Evolutionary conservation across 139 green algal genomes (phyloP).

Genomic region (Coelastrella sp.): DNA sequence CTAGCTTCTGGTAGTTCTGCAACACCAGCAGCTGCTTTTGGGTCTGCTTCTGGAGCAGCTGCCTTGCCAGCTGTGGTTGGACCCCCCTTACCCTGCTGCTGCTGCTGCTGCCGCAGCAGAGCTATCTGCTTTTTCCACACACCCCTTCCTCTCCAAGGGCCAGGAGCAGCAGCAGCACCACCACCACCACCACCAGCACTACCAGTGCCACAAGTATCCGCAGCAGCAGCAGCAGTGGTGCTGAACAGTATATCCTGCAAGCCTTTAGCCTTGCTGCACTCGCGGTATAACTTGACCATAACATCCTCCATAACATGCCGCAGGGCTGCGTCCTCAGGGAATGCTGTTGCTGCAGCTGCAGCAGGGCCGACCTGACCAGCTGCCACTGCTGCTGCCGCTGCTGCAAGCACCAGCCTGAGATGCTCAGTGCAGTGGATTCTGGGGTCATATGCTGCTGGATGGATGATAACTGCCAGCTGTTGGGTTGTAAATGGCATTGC

Average conservation of each 20-base stretch:
- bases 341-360: conserved; percentile 10
- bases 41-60: not conserved
- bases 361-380: not conserved
- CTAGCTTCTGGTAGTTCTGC: not conserved
- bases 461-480: not conserved
- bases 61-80: not conserved
- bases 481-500: not conserved
- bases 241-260: not conserved
- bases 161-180: not conserved
- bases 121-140: not conserved
- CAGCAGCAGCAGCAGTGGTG: not conserved
- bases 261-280: not conserved
- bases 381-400: not conserved
- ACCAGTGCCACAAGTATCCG: not conserved
- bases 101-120: not conserved
- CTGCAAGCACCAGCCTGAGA: not conserved
- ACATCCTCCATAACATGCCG: not conserved
- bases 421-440: not conserved
- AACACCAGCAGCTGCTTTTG: not conserved
- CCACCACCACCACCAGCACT: not conserved
- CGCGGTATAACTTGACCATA: not conserved
- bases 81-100: conserved; percentile 5
- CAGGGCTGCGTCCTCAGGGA: not conserved
- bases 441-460: not conserved
- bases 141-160: not conserved